Evolutionary conservation across 2,329 filamentous ascomycete genomes (phyloP), one percentile per base, ranked within the genome.

Genomic region (Triangularia verruculosa): DNA sequence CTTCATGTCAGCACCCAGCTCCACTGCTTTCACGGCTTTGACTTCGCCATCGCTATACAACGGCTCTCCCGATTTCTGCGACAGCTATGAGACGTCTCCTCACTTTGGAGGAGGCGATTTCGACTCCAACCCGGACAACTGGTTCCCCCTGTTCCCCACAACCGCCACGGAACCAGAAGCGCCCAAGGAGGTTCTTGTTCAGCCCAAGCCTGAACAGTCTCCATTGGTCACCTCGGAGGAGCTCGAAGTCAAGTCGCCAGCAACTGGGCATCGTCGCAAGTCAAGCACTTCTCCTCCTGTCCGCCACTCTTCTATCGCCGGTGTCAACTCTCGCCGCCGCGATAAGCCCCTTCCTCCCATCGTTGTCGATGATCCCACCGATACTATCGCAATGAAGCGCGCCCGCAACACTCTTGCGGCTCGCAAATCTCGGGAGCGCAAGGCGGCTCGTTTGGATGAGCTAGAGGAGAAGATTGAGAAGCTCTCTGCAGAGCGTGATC

Each of bases 361-460:
- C 74, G 80, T 89, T 65, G 85, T 93, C 39, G 86, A 89, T 27
- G 91, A 97, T 70, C 85, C 88, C 0, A 79, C 71, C 51, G 93
- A 97, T 72, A 85, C 84, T 9, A 76, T 90, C n/a, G 92, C 92
- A 20, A 86, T 93, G 83, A 97, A 97, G 87, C 91, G 94, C 75
- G 93, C 93, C 58, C 90, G 93, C 70, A 98, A 97, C 77, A 96
- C 93, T 8, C 85, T 96, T 75, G 94, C 94, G 17, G 94, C 94
- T 71, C 92, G 94, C 69, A 97, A 97, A 80, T 97, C 93, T 64
- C 89, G 94, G 59, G 89, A 92, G 73, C 89, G 92, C 69, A 97
- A 97, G 81, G 87, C 91, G 63, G 83, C 89, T 74, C 86, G 89
- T 70, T 82, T 94, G 66, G 88, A 91, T 62, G 86, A 88, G 63